A percentile compares a stretch with the other conserved stretches of the same genome.
phyloP scores from a whole-genome alignment of 192 early-diverging fungal species.

The Gaertneriomyces semiglobifer region DNA sequence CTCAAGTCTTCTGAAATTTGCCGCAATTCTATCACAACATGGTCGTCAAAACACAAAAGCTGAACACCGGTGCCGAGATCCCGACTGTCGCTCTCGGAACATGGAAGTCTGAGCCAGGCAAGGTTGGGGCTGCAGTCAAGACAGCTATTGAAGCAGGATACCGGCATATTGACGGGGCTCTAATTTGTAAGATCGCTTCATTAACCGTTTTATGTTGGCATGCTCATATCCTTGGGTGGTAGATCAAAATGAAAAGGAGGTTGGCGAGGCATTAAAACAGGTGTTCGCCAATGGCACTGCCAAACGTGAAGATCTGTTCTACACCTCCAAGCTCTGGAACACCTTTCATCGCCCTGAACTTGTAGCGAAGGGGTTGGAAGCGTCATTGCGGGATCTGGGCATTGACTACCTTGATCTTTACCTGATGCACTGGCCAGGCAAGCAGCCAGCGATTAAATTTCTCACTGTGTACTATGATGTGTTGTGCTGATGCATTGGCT shows the following conservation, averaged over 20 bases:
- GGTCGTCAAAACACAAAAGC: neutral
- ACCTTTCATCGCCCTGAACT: constrained; percentile 52
- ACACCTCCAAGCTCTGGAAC: constrained; percentile 72
- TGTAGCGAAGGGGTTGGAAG: constrained; percentile 57
- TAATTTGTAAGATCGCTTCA: neutral
- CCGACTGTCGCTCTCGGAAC: constrained; percentile 41
- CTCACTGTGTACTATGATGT: too few species aligned
- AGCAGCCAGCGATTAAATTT: too few species aligned
- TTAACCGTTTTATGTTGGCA: neutral
- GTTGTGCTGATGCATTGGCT: too few species aligned
- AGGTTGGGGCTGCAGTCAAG: constrained; percentile 61
- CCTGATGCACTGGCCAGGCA: constrained; percentile 77
- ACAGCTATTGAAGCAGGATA: constrained; percentile 65
- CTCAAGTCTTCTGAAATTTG: too few species aligned
- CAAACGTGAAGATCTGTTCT: constrained; percentile 72
- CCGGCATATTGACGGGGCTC: constrained; percentile 45
- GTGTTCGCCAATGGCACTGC: constrained; percentile 32
- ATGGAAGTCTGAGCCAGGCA: constrained; percentile 45
- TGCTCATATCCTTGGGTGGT: constrained; percentile 13
- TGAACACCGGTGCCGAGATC: constrained; percentile 24
- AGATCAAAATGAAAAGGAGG: constrained; percentile 76
- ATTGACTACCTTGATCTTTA: constrained; percentile 79
- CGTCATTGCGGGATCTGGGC: constrained; percentile 64
- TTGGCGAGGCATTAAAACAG: constrained; percentile 71
- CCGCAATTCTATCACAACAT: too few species aligned